Evolutionary conservation across 768 basidiomycete species (phyloP).

Genomic region (Fistulinella prunicolor): DNA sequence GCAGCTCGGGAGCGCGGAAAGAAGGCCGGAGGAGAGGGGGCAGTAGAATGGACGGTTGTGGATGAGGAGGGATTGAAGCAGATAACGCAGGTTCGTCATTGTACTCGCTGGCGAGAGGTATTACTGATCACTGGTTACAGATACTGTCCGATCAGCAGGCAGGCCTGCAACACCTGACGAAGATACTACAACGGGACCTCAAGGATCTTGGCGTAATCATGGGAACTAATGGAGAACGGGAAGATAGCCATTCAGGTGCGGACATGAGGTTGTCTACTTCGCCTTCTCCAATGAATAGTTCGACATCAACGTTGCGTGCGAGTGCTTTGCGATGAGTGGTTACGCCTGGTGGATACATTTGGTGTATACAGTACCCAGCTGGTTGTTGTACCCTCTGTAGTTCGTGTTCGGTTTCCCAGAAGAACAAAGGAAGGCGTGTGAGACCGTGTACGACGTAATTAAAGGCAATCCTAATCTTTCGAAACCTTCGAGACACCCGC

Average conservation of each 20-base stretch:
- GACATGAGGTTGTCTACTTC: slow-evolving; percentile 20
- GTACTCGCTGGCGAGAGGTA: not conserved
- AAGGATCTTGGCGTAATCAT: slow-evolving; percentile 66
- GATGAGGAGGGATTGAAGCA: slow-evolving; percentile 81
- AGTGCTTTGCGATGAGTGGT: slow-evolving; percentile 22
- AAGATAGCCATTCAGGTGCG: slow-evolving; percentile 22
- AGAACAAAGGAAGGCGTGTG: slow-evolving; percentile 21
- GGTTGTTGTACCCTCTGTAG: slow-evolving; percentile 5
- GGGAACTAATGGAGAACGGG: slow-evolving; percentile 42
- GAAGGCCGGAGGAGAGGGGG: slow-evolving; percentile 39
- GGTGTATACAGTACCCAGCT: slow-evolving; percentile 1
- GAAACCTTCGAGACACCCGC: not conserved
- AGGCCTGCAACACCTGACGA: slow-evolving; percentile 77
- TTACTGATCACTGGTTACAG: slow-evolving; percentile 34
- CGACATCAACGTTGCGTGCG: slow-evolving; percentile 27
- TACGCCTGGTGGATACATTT: slow-evolving; percentile 4
- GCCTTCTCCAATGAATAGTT: slow-evolving; percentile 20
- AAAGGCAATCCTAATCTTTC: slow-evolving; percentile 9
- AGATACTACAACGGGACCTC: slow-evolving; percentile 60
- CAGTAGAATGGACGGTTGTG: slow-evolving; percentile 75
- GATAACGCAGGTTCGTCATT: slow-evolving; percentile 59
- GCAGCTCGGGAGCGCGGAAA: slow-evolving; percentile 52
- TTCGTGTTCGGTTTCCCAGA: slow-evolving; percentile 2
- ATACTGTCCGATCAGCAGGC: slow-evolving; percentile 77
- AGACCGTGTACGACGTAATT: slow-evolving; percentile 16